Conservation (phyloP, 768 basidiomycete genomes). For the Tylopilus felleus region DNA sequence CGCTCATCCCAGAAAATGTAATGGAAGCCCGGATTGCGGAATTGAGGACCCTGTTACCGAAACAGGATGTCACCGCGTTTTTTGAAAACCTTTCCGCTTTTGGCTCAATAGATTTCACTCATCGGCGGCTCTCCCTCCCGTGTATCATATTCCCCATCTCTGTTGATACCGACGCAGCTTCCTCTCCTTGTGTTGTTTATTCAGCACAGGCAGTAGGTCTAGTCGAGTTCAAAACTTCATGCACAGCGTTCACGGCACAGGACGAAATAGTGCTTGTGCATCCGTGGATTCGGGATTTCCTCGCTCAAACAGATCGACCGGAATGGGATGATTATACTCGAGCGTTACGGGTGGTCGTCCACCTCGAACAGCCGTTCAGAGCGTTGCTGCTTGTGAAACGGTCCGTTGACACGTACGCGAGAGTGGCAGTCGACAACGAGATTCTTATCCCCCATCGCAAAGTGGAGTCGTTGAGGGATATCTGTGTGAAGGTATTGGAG, state of each 20-base stretch:
- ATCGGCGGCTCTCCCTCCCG: neutral
- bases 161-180: neutral
- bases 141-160: neutral
- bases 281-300: neutral
- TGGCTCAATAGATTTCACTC: neutral
- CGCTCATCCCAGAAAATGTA: neutral
- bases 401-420: neutral
- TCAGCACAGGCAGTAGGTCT: neutral
- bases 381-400: neutral
- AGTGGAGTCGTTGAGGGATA: neutral
- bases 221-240: neutral
- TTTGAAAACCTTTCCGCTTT: neutral
- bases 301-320: neutral
- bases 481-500: neutral
- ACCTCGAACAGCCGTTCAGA: slow-evolving; percentile 1
- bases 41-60: neutral
- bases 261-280: neutral
- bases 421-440: neutral
- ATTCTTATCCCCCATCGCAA: neutral
- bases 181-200: neutral
- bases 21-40: neutral
- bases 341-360: neutral
- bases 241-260: neutral
- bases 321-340: neutral
- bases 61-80: neutral